phyloP scores from a whole-genome alignment of 441 rosid species.

The Gossypium lobatum region DNA sequence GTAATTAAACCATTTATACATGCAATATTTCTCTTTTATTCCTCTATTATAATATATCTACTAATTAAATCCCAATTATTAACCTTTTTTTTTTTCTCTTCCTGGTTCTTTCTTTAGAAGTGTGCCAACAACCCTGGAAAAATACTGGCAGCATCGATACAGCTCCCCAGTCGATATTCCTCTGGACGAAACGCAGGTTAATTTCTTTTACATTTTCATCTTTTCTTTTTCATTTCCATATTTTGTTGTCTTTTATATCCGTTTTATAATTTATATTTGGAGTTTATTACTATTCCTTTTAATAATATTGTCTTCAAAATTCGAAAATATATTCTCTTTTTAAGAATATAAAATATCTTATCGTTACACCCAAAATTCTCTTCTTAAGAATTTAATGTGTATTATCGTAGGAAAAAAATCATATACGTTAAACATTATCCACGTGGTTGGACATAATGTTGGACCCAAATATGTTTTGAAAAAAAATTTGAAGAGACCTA shows the following conservation, averaged over 20 bases:
- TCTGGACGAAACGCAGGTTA: slow-evolving; percentile 27
- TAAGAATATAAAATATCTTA: too few species aligned
- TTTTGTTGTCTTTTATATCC: not conserved
- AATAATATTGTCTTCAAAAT: too few species aligned
- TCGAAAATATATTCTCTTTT: too few species aligned
- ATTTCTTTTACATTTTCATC: not conserved
- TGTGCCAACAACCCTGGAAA: not conserved
- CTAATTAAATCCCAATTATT: not conserved
- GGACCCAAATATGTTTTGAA: too few species aligned
- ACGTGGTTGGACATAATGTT: too few species aligned
- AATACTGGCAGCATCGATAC: slow-evolving; percentile 10
- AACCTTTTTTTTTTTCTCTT: not conserved
- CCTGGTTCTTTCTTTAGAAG: not conserved
- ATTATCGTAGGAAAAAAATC: too few species aligned
- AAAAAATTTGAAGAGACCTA: too few species aligned
- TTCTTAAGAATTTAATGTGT: too few species aligned
- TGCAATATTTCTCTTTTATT: not conserved
- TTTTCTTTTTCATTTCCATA: not conserved
- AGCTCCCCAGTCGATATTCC: not conserved
- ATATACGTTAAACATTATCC: too few species aligned
- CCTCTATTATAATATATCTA: not conserved
- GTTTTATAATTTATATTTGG: too few species aligned
- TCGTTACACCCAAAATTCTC: too few species aligned
- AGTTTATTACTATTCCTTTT: too few species aligned
- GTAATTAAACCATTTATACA: not conserved